A percentile compares a stretch with the other conserved stretches of the same genome.
phyloP scores from a whole-genome alignment of 1,139 yeast species.

The Wickerhamiella pararugosa region DNA sequence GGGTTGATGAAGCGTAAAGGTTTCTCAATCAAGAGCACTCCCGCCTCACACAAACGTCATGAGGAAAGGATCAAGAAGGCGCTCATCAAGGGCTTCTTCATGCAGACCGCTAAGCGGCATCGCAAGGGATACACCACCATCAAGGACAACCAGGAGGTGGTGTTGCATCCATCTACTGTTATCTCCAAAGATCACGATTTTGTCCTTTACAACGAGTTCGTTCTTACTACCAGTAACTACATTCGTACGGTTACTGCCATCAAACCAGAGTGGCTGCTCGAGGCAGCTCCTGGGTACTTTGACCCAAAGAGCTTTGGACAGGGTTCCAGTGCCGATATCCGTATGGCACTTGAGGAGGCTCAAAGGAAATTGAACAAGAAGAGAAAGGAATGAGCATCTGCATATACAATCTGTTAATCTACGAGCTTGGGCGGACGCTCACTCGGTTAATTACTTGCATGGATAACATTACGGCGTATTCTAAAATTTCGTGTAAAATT shows the following conservation, averaged over 20 bases:
- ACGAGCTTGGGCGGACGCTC: neutral
- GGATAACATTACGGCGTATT: neutral
- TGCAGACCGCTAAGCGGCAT: conserved; percentile 84
- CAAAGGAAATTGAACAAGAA: conserved; percentile 10
- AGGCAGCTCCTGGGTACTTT: conserved; percentile 75
- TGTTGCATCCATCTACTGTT: conserved; percentile 87
- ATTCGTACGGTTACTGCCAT: conserved; percentile 89
- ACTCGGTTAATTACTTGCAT: neutral
- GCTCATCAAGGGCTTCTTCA: conserved; percentile 82
- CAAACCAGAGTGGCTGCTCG: conserved; percentile 83
- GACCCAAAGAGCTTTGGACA: conserved; percentile 32
- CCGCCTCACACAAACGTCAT: conserved; percentile 44
- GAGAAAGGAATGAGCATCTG: neutral
- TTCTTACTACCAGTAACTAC: conserved; percentile 81
- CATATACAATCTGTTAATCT: neutral
- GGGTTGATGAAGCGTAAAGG: conserved; percentile 75
- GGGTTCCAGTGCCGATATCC: conserved; percentile 15
- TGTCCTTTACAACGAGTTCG: conserved; percentile 92
- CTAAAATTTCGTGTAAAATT: too few species aligned
- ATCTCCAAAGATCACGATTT: conserved; percentile 76
- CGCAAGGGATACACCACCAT: conserved; percentile 60
- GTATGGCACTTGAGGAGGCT: conserved; percentile 15
- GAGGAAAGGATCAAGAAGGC: conserved; percentile 77
- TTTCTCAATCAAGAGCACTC: conserved; percentile 55
- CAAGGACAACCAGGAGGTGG: conserved; percentile 90